Evolutionary conservation across 495 filamentous ascomycete species (phyloP).

Genomic region (Xylaria sp.): DNA sequence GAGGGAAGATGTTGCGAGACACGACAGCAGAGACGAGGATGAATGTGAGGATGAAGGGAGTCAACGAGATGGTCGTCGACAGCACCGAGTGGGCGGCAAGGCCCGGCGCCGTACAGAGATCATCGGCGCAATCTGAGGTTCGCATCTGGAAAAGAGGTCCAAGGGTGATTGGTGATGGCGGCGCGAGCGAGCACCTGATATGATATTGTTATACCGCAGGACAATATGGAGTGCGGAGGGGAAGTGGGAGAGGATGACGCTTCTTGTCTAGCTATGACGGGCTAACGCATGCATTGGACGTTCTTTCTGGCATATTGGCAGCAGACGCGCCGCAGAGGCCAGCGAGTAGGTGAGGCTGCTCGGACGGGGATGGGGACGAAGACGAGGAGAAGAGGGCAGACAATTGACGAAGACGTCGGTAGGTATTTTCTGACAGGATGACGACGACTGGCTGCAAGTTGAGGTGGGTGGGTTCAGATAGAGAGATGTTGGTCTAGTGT

Average conservation of each 20-base stretch:
- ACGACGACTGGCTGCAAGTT: conserved; percentile 20
- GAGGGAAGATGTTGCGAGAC: conserved; percentile 68
- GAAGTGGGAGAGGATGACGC: neutral
- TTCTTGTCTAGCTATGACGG: conserved; percentile 18
- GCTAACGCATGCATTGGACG: conserved; percentile 22
- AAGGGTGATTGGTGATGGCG: neutral
- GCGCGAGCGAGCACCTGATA: conserved; percentile 2
- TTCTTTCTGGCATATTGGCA: conserved; percentile 24
- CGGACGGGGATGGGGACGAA: neutral
- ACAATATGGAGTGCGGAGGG: neutral
- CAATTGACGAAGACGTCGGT: neutral
- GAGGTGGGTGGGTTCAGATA: neutral
- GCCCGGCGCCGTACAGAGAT: conserved; percentile 43
- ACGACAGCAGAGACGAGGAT: conserved; percentile 52
- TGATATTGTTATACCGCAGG: conserved; percentile 6
- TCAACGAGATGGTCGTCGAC: conserved; percentile 44
- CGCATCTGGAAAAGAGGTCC: conserved; percentile 31
- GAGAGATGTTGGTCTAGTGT: neutral
- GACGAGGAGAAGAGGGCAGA: neutral
- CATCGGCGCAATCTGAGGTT: conserved; percentile 41
- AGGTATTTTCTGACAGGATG: conserved; percentile 14
- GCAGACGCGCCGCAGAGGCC: conserved; percentile 18
- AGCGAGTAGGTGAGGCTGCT: neutral
- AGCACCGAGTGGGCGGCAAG: conserved; percentile 36
- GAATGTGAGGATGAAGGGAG: conserved; percentile 47